Percentiles rank a stretch among this genome's conserved stretches.
These are phyloP conservation scores for Ganoderma multipileum DNA, from an alignment of 1,284 basidiomycete species.

Conservation along the genomic window DNA sequence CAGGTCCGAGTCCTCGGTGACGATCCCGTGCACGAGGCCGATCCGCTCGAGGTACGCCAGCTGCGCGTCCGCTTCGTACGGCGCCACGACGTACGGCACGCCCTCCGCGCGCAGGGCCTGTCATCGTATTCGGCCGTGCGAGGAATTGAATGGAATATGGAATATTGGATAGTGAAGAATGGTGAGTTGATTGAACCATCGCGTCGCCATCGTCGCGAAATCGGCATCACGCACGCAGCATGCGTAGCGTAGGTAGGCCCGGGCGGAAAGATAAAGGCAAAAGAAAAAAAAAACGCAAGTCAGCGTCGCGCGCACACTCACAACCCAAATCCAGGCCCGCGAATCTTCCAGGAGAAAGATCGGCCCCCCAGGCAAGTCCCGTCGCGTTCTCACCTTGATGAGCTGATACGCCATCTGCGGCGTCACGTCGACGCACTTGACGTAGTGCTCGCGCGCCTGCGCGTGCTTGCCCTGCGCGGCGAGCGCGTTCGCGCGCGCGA, in stretches of 20 bases:
- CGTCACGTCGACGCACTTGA: conserved; percentile 94
- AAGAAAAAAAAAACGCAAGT: background rate
- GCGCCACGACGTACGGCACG: conserved; percentile 91
- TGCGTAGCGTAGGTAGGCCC: background rate
- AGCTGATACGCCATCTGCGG: conserved; percentile 98
- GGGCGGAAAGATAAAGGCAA: conserved; percentile 1
- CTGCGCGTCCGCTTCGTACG: conserved; percentile 99
- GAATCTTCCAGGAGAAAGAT: conserved; percentile 20
- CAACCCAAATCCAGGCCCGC: conserved; percentile 11
- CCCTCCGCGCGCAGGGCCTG: conserved; percentile 85
- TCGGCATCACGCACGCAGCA: conserved; percentile 7
- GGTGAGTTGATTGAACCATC: background rate
- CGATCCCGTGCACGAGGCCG: conserved; percentile 89
- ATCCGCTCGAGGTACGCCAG: conserved; percentile 89
- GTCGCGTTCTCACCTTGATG: conserved; percentile 76
- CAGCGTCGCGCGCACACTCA: conserved; percentile 12
- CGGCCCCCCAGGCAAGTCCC: background rate
- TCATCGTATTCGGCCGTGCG: conserved; percentile 4
- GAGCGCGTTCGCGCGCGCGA: conserved; percentile 75
- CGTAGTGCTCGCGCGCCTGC: conserved; percentile 88
- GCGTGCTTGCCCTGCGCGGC: conserved; percentile 78
- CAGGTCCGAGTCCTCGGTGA: conserved; percentile 98
- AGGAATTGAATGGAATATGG: conserved; percentile 4
- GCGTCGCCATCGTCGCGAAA: background rate
- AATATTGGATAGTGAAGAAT: too few species aligned